These are phyloP conservation scores for Monilinia fructigena DNA, from an alignment of 2,329 filamentous ascomycete species.

Conservation along the genomic window DNA sequence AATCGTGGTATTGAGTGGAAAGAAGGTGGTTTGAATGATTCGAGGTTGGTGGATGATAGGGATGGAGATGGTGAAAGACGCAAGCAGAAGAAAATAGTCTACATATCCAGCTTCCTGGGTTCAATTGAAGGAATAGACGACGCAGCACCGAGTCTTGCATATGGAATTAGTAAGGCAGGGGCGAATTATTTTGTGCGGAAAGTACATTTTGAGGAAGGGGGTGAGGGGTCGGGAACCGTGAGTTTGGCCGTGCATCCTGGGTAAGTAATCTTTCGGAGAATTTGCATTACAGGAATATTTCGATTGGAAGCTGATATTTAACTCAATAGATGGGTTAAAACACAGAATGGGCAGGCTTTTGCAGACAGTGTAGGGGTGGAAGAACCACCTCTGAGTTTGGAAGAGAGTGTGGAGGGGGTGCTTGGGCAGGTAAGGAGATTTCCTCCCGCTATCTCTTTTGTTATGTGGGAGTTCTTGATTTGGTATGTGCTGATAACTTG, in stretches of 20 bases:
- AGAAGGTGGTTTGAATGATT: neutral
- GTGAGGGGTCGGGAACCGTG: constrained; percentile 36
- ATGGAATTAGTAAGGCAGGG: constrained; percentile 47
- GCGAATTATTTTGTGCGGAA: constrained; percentile 43
- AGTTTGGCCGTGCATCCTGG: constrained; percentile 39
- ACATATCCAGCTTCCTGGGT: constrained; percentile 41
- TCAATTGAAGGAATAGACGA: constrained; percentile 32
- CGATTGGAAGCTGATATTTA: no score
- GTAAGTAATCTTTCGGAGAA: constrained; percentile 22
- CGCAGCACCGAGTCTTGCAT: constrained; percentile 37
- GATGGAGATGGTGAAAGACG: constrained; percentile 22
- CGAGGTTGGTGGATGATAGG: no score
- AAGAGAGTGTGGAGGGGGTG: constrained; percentile 42
- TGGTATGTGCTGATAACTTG: neutral
- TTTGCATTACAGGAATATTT: accelerated
- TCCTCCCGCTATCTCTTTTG: no score
- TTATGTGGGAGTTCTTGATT: neutral
- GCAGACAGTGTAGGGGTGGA: constrained; percentile 39
- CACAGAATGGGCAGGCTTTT: constrained; percentile 44
- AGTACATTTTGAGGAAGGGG: constrained; percentile 42
- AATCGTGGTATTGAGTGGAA: neutral
- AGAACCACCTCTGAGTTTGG: constrained; percentile 41
- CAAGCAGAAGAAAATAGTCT: constrained; percentile 41
- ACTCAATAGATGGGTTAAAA: constrained; percentile 42
- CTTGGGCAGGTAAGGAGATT: constrained; percentile 20